Conservation (phyloP, 2,329 filamentous ascomycete genomes). For the Aspergillus aculeatus region DNA sequence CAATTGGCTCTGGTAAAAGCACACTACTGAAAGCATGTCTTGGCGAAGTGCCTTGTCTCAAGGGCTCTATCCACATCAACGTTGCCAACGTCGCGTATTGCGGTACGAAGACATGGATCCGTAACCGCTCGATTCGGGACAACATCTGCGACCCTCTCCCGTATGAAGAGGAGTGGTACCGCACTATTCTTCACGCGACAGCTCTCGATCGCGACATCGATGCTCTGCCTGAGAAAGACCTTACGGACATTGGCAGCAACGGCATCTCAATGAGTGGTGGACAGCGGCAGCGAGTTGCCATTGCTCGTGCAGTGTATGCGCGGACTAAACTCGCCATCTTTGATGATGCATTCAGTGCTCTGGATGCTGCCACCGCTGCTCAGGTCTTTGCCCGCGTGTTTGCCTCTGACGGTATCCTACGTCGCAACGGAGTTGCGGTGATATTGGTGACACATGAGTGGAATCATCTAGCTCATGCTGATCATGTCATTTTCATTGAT, state of each 20-base stretch:
- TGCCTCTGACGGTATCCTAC: background rate
- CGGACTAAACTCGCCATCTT: background rate
- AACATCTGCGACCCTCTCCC: background rate
- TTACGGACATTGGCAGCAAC: constrained; percentile 75
- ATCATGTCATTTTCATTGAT: background rate
- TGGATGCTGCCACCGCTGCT: background rate
- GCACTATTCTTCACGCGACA: background rate
- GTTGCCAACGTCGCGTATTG: background rate
- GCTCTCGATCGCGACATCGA: constrained; percentile 33
- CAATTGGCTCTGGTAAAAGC: background rate
- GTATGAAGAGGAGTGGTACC: background rate
- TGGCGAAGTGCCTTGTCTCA: background rate
- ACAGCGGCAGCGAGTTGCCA: background rate
- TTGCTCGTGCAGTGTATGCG: constrained; percentile 2
- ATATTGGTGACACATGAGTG: background rate
- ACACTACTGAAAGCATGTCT: background rate
- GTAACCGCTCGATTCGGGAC: background rate
- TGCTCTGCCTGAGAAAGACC: constrained; percentile 69
- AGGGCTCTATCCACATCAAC: background rate
- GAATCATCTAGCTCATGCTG: background rate
- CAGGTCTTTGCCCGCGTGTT: background rate
- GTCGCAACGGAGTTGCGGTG: background rate
- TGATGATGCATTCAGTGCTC: background rate
- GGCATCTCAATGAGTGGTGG: constrained; percentile 43
- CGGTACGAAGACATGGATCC: background rate